Conservation (phyloP, 441 rosid species). For the Syzygium syzygioides region DNA sequence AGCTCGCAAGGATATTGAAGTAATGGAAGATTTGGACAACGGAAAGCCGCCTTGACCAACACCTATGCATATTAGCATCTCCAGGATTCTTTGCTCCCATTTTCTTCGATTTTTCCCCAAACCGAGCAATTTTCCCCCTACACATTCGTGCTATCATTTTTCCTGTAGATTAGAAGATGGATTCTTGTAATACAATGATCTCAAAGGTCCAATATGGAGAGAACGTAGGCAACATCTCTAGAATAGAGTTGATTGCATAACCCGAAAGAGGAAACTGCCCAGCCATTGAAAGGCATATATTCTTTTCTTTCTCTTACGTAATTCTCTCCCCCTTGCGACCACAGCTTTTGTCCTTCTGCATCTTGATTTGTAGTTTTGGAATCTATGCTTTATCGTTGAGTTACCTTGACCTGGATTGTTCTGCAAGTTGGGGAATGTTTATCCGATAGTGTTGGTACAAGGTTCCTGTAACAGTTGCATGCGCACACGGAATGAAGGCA, state of each 20-base stretch:
- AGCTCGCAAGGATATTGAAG: constrained; percentile 69
- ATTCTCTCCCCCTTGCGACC: constrained; percentile 3
- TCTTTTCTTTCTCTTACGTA: constrained; percentile 7
- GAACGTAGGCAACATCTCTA: neutral
- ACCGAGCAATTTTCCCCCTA: neutral
- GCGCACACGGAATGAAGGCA: neutral
- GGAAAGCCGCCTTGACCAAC: constrained; percentile 54
- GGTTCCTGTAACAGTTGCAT: neutral
- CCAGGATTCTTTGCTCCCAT: neutral
- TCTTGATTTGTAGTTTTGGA: constrained; percentile 5
- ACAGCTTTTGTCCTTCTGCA: constrained; percentile 6
- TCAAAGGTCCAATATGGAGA: neutral
- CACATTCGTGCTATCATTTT: neutral
- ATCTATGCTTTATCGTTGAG: constrained; percentile 6
- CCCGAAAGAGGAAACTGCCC: constrained; percentile 13
- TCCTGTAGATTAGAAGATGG: neutral
- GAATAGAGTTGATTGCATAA: neutral
- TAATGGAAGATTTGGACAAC: constrained; percentile 79
- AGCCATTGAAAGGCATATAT: constrained; percentile 29
- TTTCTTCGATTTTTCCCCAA: neutral
- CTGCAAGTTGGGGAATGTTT: neutral
- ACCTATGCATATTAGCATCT: neutral
- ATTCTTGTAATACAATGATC: neutral
- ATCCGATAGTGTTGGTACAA: neutral
- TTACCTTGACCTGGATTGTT: neutral